Evolutionary conservation across 2,329 filamentous ascomycete genomes (phyloP).

Genomic region (Penicillium hordei): DNA sequence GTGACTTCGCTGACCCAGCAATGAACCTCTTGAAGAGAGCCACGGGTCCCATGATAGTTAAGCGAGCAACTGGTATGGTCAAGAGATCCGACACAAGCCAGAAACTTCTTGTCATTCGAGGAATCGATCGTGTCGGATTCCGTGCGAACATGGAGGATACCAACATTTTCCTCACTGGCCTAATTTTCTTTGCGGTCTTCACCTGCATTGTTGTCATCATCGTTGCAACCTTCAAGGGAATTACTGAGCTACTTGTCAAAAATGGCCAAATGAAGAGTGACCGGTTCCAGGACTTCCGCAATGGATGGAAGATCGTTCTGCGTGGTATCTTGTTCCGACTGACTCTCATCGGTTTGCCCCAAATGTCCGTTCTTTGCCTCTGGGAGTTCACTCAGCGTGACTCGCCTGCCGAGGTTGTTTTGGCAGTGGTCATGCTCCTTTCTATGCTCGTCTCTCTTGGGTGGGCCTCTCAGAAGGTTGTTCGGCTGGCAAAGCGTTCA

Average conservation of each 20-base stretch:
- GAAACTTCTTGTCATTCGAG: slow-evolving; percentile 60
- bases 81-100: slow-evolving; percentile 53
- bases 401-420: slow-evolving; percentile 79
- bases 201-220: slow-evolving; percentile 70
- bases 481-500: slow-evolving; percentile 82
- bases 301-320: slow-evolving; percentile 87
- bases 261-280: slow-evolving; percentile 76
- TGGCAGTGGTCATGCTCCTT: slow-evolving; percentile 86
- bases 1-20: slow-evolving; percentile 48
- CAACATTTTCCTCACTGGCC: slow-evolving; percentile 89
- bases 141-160: slow-evolving; percentile 79
- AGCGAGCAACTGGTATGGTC: slow-evolving; percentile 38
- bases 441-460: slow-evolving; percentile 73
- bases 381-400: slow-evolving; percentile 90
- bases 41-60: neutral
- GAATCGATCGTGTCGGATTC: slow-evolving; percentile 89
- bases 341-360: slow-evolving; percentile 85
- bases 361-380: slow-evolving; percentile 84
- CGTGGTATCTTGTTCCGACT: slow-evolving; percentile 93
- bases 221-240: slow-evolving; percentile 76
- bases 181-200: slow-evolving; percentile 86
- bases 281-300: slow-evolving; percentile 89
- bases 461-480: slow-evolving; percentile 89
- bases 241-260: slow-evolving; percentile 74
- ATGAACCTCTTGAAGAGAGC: slow-evolving; percentile 30